Percentiles rank a stretch among this genome's conserved stretches.
Conservation (phyloP, 2,329 filamentous ascomycete species). For the Phyllosticta capitalensis region DNA sequence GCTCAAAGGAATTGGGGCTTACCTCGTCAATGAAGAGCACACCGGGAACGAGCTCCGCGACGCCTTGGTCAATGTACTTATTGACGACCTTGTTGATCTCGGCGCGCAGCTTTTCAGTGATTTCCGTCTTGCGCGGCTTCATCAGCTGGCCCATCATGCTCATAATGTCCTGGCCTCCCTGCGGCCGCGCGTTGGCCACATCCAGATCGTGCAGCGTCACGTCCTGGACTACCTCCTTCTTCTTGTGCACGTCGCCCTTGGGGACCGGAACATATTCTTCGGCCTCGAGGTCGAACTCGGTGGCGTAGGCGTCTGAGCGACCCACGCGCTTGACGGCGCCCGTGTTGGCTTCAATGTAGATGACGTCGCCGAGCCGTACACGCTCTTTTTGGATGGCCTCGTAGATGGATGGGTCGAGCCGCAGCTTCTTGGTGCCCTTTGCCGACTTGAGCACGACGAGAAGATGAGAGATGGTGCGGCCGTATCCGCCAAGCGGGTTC, state of each 20-base stretch:
- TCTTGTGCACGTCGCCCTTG: conserved; percentile 98
- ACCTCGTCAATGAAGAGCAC: conserved; percentile 98
- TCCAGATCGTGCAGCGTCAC: conserved; percentile 96
- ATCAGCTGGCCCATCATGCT: conserved; percentile 99
- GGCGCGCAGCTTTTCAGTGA: conserved; percentile 87
- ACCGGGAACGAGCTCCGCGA: conserved; percentile 94
- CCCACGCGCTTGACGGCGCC: conserved; percentile 96
- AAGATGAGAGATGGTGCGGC: conserved; percentile 92
- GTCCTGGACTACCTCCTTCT: conserved; percentile 99
- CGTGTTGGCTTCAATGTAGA: conserved; percentile 99
- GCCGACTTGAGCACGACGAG: conserved; percentile 91
- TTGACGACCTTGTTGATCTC: conserved; percentile 99
- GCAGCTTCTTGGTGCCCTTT: conserved; percentile 94
- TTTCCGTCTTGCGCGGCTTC: conserved; percentile 99
- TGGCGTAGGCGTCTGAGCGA: conserved; percentile 91
- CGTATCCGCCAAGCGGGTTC: conserved; percentile 93
- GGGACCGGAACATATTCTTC: conserved; percentile 98
- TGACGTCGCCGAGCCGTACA: conserved; percentile 90
- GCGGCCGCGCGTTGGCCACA: conserved; percentile 86
- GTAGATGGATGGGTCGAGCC: conserved; percentile 95
- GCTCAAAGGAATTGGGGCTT: conserved; percentile 23
- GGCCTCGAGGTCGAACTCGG: conserved; percentile 95
- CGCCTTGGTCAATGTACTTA: conserved; percentile 97
- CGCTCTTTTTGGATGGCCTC: conserved; percentile 98
- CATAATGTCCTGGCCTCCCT: conserved; percentile 98